phyloP scores from a whole-genome alignment of 2,329 filamentous ascomycete genomes.

The Pseudogymnoascus sp. region DNA sequence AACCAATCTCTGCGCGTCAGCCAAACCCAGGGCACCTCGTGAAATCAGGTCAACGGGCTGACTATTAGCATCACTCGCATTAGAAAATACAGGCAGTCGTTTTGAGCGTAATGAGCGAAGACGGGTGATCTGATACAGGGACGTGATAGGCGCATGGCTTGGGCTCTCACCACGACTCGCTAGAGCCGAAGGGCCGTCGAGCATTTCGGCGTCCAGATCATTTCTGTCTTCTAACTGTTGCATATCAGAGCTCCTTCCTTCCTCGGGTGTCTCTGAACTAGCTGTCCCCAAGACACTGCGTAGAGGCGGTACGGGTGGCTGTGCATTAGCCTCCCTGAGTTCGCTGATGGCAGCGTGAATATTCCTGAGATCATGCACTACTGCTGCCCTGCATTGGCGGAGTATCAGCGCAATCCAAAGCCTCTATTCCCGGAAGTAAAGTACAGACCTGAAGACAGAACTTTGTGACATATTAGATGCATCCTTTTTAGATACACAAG shows the following conservation, averaged over 20 bases:
- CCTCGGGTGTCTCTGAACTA: neutral
- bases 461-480: neutral
- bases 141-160: slow-evolving; percentile 38
- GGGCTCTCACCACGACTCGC: neutral
- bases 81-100: neutral
- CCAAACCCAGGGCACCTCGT: slow-evolving; percentile 37
- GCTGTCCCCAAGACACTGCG: neutral
- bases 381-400: neutral
- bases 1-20: slow-evolving; percentile 37
- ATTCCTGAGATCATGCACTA: neutral
- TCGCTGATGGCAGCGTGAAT: neutral
- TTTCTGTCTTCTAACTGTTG: neutral
- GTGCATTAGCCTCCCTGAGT: neutral
- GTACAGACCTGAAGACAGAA: neutral
- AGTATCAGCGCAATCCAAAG: neutral
- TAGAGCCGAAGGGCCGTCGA: neutral
- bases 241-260: neutral
- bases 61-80: neutral
- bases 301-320: neutral
- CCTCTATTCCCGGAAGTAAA: neutral
- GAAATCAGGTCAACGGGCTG: slow-evolving; percentile 40
- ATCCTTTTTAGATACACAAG: neutral
- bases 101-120: slow-evolving; percentile 30
- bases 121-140: slow-evolving; percentile 42
- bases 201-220: neutral